These are phyloP conservation scores for Solanum hybrid DNA, from an alignment of 305 asterid genomes.

Conservation along the genomic window DNA sequence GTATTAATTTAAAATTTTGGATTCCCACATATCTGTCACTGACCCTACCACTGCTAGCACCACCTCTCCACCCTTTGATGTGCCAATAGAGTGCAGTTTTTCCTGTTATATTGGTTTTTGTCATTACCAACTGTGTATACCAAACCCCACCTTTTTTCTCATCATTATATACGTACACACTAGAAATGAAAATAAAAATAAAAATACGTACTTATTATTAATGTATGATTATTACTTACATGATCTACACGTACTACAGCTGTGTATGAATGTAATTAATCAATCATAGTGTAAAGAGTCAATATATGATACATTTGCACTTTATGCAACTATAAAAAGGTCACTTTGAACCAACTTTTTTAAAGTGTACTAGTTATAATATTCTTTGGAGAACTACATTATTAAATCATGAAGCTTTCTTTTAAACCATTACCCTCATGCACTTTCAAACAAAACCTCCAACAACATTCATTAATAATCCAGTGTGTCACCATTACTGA, in stretches of 20 bases:
- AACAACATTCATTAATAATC: not conserved
- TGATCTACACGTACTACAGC: not conserved
- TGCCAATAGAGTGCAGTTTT: not conserved
- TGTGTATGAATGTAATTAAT: not conserved
- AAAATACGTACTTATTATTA: not conserved
- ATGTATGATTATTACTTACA: not conserved
- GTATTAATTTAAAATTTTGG: not conserved
- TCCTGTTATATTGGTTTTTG: slow-evolving; percentile 4
- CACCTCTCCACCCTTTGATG: not conserved
- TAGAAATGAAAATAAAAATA: not conserved
- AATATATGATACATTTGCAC: not conserved
- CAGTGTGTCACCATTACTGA: not conserved
- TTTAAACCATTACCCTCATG: not conserved
- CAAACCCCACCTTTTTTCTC: not conserved
- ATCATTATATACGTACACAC: not conserved
- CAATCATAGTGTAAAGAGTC: not conserved
- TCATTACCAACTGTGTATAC: slow-evolving; percentile 5
- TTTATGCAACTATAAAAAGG: slow-evolving; percentile 6
- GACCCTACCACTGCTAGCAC: not conserved
- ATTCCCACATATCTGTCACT: not conserved
- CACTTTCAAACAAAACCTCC: not conserved
- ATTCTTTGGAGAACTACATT: not conserved
- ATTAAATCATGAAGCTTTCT: slow-evolving; percentile 8
- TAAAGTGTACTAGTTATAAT: not conserved
- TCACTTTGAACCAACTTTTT: not conserved